Percentiles rank a stretch among this genome's conserved stretches.
These are phyloP conservation scores for Rhizopus arrhizus DNA, from an alignment of 371 early-diverging fungal species.

Conservation along the genomic window DNA sequence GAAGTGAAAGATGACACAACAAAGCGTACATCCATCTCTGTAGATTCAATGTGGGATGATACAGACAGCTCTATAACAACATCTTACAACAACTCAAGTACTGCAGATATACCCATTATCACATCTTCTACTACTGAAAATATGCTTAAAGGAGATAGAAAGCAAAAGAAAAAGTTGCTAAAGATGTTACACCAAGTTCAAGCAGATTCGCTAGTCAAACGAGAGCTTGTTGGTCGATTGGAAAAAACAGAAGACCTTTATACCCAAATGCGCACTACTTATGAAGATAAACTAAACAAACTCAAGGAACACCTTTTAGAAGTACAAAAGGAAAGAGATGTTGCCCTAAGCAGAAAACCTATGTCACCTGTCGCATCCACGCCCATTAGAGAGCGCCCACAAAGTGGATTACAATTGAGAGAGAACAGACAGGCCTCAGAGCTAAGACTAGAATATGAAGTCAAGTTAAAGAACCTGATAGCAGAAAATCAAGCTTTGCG, in stretches of 20 bases:
- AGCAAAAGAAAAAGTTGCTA: constrained; percentile 35
- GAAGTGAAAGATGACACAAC: constrained; percentile 27
- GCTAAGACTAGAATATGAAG: constrained; percentile 57
- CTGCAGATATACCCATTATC: constrained; percentile 32
- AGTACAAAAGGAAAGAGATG: constrained; percentile 65
- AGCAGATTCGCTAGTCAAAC: constrained; percentile 64
- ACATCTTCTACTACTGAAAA: neutral
- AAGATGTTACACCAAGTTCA: constrained; percentile 68
- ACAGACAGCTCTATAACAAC: constrained; percentile 44
- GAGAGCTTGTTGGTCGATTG: constrained; percentile 57
- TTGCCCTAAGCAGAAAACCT: constrained; percentile 14
- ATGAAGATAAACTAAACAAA: constrained; percentile 64
- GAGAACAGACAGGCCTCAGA: constrained; percentile 39
- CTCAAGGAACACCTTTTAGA: constrained; percentile 60
- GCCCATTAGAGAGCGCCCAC: constrained; percentile 1
- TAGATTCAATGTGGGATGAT: constrained; percentile 48
- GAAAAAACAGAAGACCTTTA: constrained; percentile 61
- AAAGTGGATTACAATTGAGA: constrained; percentile 24
- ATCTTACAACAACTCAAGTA: constrained; percentile 39
- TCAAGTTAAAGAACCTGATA: constrained; percentile 65
- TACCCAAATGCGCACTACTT: constrained; percentile 58
- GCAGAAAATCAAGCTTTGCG: constrained; percentile 63
- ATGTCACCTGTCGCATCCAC: neutral
- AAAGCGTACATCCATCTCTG: constrained; percentile 44
- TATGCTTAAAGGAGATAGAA: constrained; percentile 18